These are phyloP conservation scores for Syzygium jambos DNA, from an alignment of 345 rosid genomes.

Conservation along the genomic window DNA sequence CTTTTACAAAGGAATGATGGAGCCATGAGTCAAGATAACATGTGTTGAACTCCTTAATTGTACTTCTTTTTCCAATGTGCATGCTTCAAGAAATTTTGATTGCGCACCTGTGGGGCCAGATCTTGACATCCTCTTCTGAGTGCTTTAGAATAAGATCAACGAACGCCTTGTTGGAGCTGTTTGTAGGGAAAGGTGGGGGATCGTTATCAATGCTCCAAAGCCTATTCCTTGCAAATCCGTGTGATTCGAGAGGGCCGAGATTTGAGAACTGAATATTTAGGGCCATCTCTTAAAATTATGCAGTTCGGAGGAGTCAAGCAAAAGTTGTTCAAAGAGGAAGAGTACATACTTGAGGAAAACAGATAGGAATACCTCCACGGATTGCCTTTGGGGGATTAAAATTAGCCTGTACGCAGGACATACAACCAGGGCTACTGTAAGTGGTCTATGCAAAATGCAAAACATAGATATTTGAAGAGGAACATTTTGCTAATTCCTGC, in stretches of 20 bases:
- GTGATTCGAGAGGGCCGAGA: slow-evolving; percentile 59
- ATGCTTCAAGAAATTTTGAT: background rate
- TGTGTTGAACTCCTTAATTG: background rate
- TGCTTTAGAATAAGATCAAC: slow-evolving; percentile 63
- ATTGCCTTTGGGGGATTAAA: slow-evolving; percentile 65
- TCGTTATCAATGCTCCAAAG: slow-evolving; percentile 63
- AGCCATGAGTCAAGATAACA: background rate
- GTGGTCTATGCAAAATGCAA: background rate
- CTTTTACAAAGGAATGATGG: background rate
- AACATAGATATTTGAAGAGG: background rate
- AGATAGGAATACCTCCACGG: slow-evolving; percentile 89
- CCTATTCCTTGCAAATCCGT: slow-evolving; percentile 83
- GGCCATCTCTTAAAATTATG: background rate
- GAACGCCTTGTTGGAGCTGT: slow-evolving; percentile 30
- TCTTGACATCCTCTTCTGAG: slow-evolving; percentile 56
- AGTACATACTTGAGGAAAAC: slow-evolving; percentile 82
- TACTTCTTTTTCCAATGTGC: background rate
- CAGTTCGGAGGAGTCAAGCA: background rate
- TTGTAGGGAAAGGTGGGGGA: slow-evolving; percentile 52
- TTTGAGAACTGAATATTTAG: slow-evolving; percentile 48
- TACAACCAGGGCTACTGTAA: background rate
- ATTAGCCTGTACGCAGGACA: slow-evolving; percentile 36
- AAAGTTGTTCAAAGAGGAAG: background rate
- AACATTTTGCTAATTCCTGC: background rate
- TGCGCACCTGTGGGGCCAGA: slow-evolving; percentile 81